Evolutionary conservation across 495 filamentous ascomycete genomes (phyloP).

Genomic region (Oidiodendron maius): DNA sequence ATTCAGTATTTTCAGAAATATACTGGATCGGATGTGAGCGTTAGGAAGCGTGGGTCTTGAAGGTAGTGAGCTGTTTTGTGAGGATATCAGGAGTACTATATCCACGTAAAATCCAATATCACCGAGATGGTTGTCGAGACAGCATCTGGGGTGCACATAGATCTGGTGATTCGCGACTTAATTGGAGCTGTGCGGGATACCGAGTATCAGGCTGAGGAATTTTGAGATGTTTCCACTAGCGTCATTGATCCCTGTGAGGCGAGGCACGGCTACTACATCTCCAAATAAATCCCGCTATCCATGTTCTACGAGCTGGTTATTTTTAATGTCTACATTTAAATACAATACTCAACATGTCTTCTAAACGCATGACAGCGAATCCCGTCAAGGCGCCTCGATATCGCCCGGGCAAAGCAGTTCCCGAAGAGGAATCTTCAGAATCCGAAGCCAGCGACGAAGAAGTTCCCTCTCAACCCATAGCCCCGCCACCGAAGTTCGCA

Average conservation of each 20-base stretch:
- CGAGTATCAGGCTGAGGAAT: not conserved
- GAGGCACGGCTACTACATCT: not conserved
- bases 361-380: conserved; percentile 93
- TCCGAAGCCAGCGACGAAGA: conserved; percentile 53
- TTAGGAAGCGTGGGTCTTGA: too few relatives aligned
- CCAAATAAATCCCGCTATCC: too few relatives aligned
- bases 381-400: conserved; percentile 76
- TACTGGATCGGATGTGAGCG: too few relatives aligned
- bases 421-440: conserved; percentile 60
- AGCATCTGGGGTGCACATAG: too few relatives aligned
- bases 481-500: conserved; percentile 50
- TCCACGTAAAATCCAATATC: too few relatives aligned
- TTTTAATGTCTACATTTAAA: not conserved
- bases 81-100: too few relatives aligned
- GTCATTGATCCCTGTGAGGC: not conserved
- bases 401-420: conserved; percentile 75
- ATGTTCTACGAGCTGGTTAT: not conserved
- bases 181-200: not conserved
- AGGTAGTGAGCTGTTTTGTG: too few relatives aligned
- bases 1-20: not conserved
- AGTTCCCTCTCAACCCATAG: conserved; percentile 31
- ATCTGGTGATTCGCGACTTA: not conserved
- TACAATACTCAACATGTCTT: conserved; percentile 55
- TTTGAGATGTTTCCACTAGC: not conserved
- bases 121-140: too few relatives aligned